Percentiles rank a stretch among this genome's conserved stretches.
These are phyloP conservation scores for Diddensiella caesifluorescens DNA, from an alignment of 805 yeast species.

Conservation along the genomic window DNA sequence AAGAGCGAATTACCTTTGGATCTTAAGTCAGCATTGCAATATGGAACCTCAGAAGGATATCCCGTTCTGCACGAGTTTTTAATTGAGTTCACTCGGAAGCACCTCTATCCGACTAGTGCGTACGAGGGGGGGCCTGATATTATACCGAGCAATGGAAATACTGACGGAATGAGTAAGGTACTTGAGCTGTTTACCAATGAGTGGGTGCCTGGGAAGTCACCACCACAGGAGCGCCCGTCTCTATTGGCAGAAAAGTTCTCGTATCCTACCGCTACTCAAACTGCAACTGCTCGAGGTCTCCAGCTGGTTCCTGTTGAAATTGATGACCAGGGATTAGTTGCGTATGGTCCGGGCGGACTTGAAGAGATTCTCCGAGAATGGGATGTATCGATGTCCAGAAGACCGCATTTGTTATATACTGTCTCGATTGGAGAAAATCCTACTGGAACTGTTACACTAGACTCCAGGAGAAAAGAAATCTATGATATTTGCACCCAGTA, in stretches of 20 bases:
- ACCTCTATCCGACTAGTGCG: constrained; percentile 15
- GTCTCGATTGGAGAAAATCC: constrained; percentile 98
- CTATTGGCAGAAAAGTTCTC: constrained; percentile 75
- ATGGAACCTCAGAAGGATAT: constrained; percentile 82
- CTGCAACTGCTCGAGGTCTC: constrained; percentile 68
- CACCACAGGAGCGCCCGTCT: constrained; percentile 10
- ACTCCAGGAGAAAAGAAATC: constrained; percentile 69
- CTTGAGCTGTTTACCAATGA: constrained; percentile 68
- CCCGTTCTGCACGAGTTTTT: constrained; percentile 63
- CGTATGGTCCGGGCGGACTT: constrained; percentile 51
- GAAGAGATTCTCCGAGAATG: constrained; percentile 59
- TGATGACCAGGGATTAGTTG: constrained; percentile 68
- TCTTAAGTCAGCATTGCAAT: constrained; percentile 65
- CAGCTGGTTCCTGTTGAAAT: constrained; percentile 65
- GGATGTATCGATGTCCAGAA: constrained; percentile 44
- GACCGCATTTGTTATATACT: constrained; percentile 83
- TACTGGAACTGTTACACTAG: constrained; percentile 77
- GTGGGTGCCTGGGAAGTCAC: constrained; percentile 50
- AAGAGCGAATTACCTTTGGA: constrained; percentile 58
- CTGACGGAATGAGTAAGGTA: constrained; percentile 78
- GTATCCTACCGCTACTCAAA: constrained; percentile 77
- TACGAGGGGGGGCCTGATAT: constrained; percentile 63
- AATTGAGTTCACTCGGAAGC: constrained; percentile 51
- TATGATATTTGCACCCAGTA: constrained; percentile 75
- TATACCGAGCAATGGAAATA: constrained; percentile 72